Evolutionary conservation across 805 yeast species (phyloP), one percentile per base, ranked within the genome.

Genomic region (Zygosaccharomyces rouxii): DNA sequence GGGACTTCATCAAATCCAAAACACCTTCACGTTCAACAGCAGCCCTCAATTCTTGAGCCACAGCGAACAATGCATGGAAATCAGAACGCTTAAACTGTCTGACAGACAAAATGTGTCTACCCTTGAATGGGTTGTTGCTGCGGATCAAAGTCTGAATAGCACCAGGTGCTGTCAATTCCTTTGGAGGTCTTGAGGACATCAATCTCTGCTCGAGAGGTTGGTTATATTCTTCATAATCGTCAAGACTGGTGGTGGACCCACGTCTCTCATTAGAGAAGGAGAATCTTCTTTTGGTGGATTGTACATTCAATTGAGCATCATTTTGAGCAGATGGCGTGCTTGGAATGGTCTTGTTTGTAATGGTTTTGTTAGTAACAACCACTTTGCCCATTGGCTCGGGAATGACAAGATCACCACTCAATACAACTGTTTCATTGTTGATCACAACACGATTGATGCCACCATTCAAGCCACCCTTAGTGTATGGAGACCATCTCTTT

Each of bases 21-120:
- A 89, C 95, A 62, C 99, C 99, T 63, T 84, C 86, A 73, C 98
- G 86, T 74, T 92, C 97, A 52, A 94, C 99, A 40, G 94, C 92
- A 56, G 94, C 79, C 70, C 97, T 81, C 89, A 94, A 84, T 72
- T 95, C 98, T 75, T 92, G 97, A 35, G 99, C 99, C 61, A 94
- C 95, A 22, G 96, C 85, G 74, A 94, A 94, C 67, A 94, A 76
- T 25, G 89, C 80, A 68, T 92, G 99, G 70, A 95, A 76, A 66
- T 92, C 96, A 52, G 89, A 77, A 71, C 98, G 84, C 55, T 79
- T 76, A 67, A 92, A 82, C 65, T 89, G 92, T 64, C 83, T 83
- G 46, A 95, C 98, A 29, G 97, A 88, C 60, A 89, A 74, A 48
- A 94, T 83, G 47, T 90, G 86, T 69, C 83, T 85, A 66, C 96